Evolutionary conservation across 768 basidiomycete genomes (phyloP), one percentile per base, ranked within the genome.

Genomic region (Galerina sulciceps): DNA sequence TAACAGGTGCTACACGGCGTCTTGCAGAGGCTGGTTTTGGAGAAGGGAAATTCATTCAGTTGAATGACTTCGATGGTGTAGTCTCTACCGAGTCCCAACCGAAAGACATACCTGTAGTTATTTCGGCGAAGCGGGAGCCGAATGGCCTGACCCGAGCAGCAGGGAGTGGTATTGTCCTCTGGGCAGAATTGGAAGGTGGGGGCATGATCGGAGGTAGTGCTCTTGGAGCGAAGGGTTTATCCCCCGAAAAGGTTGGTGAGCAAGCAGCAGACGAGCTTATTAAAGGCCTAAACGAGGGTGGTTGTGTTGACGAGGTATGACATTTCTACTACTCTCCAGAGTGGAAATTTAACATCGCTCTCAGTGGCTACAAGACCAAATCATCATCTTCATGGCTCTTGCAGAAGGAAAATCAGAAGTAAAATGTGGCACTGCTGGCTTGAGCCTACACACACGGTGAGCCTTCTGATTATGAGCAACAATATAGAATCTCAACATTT

Each of bases 371-470:
- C 78, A 91, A 78, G 91, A 93, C 69, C 91, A 93, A 66, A 86
- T 92, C 17, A 85, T 92, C 45, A 82, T 92, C 37, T 87, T 91
- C 66, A 83, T 92, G 74, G 89, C 89, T 9, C 77, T 93, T 15
- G 89, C 90, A 9, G 71, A 85, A 48, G 89, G 89, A 4, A 79
- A 64, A 22, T 91, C 89, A 10, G 76, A 75, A 52, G 75, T 93
- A 23, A 77, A 75, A 45, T 81, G 80, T 58, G 80, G 80, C 20
- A 81, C 73, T 22, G 82, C 84, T 1, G 88, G 84, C 4, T 64
- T 92, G 35, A 85, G 81, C 18, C 70, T 89, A 60, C 91, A 93
- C 72, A 91, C 91, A 6, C 80, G 78, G 90, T 88, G 35, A 26
- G 60, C 53, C 13, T 15, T 18, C 35, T 48, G 84, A 81, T 35